Evolutionary conservation across 208 protist genomes (phyloP).

Genomic region (Leishmania arabica): DNA sequence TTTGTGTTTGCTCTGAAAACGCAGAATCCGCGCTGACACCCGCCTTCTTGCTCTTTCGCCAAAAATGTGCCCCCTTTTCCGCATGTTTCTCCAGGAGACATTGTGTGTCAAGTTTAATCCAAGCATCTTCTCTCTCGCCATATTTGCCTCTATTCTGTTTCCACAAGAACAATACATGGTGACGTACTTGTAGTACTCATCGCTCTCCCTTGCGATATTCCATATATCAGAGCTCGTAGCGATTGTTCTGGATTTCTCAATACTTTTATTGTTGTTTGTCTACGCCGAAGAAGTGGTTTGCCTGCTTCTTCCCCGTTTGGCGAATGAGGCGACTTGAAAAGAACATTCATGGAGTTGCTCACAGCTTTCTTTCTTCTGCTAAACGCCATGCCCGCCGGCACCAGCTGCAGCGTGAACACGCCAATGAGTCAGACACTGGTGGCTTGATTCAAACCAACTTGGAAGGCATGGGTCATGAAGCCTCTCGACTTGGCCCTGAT

Average conservation of each 20-base stretch:
- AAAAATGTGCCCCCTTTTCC: not conserved
- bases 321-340: conserved; percentile 10
- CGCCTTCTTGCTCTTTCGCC: not conserved
- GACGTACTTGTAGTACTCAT: not conserved
- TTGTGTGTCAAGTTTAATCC: not conserved
- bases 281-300: not conserved
- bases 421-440: not conserved
- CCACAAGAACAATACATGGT: not conserved
- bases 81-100: not conserved
- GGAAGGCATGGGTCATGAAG: not conserved
- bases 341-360: not conserved
- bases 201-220: not conserved
- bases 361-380: not conserved
- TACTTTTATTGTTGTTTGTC: not conserved
- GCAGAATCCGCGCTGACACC: too few species aligned
- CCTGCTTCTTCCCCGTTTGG: not conserved
- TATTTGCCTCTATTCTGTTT: not conserved
- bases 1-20: not conserved
- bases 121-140: not conserved
- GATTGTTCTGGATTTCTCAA: not conserved
- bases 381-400: conserved; percentile 26
- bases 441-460: not conserved
- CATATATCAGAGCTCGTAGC: not conserved
- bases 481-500: conserved; percentile 1
- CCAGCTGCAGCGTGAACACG: conserved; percentile 1